Base-by-base conservation (phyloP, 306 rosid genomes). In the Mimosa bimucronata region DNA sequence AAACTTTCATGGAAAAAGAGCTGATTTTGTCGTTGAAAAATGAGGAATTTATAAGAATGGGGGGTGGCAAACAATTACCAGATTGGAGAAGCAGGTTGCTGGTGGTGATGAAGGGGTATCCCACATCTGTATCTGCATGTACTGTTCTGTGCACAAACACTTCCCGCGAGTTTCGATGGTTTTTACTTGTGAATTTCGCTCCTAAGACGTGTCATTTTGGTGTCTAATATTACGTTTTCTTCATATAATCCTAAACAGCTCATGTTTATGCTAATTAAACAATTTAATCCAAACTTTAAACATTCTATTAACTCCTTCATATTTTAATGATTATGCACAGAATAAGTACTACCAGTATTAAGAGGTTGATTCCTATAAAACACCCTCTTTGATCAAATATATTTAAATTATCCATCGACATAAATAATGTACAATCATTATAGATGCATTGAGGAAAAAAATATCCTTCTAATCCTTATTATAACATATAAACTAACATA, bases 151-250 rank as follows among this genome's bases (percentile, higher is more conserved):
- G 19, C 3, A 38, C 48, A 23, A 9, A 11, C 14, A 69, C 23
- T 69, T 69, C 74, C 55, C 74, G 55, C 34, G 55, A 41, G 74
- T 69, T 69, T 69, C 34, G 74, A 21, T 14, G 72, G 50, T 37
- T 34, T 66, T n/a, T n/a, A 5, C 44, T 31, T 16, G 2, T 19
- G 45, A 66, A 34, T 34, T 66, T 66, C 7, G 71, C 11, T 66
- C 46, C 25, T 19, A 66, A 7, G 31, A 1, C 5, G 38, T 16
- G 70, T 6, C 1, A 66, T 9, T 13, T 13, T 10, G 16, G 11
- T 66, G n/a, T n/a, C 29, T 55, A 55, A 53, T 19, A n/a, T 19
- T 53, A 53, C 9, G 12, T 53, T 53, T n/a, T 53, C 10, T 53
- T 53, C 26, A 46, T n/a, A n/a, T n/a, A 46, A 46, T 13, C 15